phyloP scores from a whole-genome alignment of 1,284 basidiomycete species.

The Stygiomarasmius scandens region DNA sequence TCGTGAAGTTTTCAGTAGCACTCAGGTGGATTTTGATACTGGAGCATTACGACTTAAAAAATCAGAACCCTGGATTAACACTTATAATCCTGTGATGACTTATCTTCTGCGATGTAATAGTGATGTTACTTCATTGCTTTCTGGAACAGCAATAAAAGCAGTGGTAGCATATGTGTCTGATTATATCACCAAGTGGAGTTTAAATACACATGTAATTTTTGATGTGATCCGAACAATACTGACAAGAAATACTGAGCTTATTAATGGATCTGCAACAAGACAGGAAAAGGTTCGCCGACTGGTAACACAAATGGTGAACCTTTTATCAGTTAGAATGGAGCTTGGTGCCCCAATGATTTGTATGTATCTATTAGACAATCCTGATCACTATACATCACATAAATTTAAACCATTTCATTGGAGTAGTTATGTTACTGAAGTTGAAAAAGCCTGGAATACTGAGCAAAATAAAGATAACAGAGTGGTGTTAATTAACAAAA shows the following conservation, averaged over 20 bases:
- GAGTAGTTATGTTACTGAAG: constrained; percentile 26
- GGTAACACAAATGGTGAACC: constrained; percentile 33
- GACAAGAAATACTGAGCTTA: constrained; percentile 22
- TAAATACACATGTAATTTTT: constrained; percentile 39
- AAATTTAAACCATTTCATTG: constrained; percentile 30
- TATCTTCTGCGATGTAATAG: constrained; percentile 38
- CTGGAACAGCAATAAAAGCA: constrained; percentile 38
- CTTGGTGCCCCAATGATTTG: constrained; percentile 30
- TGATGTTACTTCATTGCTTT: constrained; percentile 35
- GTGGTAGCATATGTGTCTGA: constrained; percentile 40
- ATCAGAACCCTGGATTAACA: constrained; percentile 36
- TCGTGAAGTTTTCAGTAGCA: constrained; percentile 14
- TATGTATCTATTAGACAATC: constrained; percentile 30
- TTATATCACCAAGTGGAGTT: constrained; percentile 38
- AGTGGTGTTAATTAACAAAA: constrained; percentile 7
- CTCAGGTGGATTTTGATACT: constrained; percentile 24
- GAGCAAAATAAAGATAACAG: constrained; percentile 1
- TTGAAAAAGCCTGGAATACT: constrained; percentile 13
- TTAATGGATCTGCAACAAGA: constrained; percentile 8
- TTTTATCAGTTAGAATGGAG: constrained; percentile 29
- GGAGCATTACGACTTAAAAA: constrained; percentile 35
- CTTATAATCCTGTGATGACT: constrained; percentile 27
- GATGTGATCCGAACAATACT: constrained; percentile 29
- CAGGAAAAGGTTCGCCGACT: constrained; percentile 27
- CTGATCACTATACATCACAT: constrained; percentile 33